phyloP scores from a whole-genome alignment of 257 asterid genomes.

The Handroanthus guayacan region DNA sequence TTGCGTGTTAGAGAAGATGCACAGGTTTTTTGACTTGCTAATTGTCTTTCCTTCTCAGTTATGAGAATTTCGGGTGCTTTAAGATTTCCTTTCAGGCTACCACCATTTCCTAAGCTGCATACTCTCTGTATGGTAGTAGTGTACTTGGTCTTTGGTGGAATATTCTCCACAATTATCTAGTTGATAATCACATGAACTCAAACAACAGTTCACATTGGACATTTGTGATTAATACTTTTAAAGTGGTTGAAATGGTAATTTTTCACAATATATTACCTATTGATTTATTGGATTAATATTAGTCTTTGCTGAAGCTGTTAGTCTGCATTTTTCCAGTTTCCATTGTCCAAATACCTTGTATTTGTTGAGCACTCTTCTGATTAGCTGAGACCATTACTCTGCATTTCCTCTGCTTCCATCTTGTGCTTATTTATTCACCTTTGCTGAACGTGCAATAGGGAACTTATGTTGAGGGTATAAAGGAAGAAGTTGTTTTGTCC shows the following conservation, averaged over 20 bases:
- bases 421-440: constrained; percentile 27
- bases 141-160: constrained; percentile 25
- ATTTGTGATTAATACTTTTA: constrained; percentile 4
- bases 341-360: constrained; percentile 21
- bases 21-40: constrained; percentile 62
- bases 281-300: constrained; percentile 12
- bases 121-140: constrained; percentile 3
- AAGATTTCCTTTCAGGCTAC: constrained; percentile 5
- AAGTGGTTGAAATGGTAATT: not conserved
- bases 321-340: not conserved
- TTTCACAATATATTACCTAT: not conserved
- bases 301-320: not conserved
- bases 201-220: not conserved
- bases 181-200: constrained; percentile 15
- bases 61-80: constrained; percentile 1
- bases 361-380: not conserved
- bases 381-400: constrained; percentile 12
- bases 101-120: constrained; percentile 24
- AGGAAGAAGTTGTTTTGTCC: constrained; percentile 98
- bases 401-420: constrained; percentile 7
- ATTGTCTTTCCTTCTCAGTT: constrained; percentile 20
- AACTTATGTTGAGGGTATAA: constrained; percentile 97
- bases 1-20: constrained; percentile 97
- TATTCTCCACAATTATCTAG: constrained; percentile 12
- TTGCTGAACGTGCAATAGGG: constrained; percentile 64